These are phyloP conservation scores for Ogataea trehalophila DNA, from an alignment of 805 yeast species.

Conservation along the genomic window DNA sequence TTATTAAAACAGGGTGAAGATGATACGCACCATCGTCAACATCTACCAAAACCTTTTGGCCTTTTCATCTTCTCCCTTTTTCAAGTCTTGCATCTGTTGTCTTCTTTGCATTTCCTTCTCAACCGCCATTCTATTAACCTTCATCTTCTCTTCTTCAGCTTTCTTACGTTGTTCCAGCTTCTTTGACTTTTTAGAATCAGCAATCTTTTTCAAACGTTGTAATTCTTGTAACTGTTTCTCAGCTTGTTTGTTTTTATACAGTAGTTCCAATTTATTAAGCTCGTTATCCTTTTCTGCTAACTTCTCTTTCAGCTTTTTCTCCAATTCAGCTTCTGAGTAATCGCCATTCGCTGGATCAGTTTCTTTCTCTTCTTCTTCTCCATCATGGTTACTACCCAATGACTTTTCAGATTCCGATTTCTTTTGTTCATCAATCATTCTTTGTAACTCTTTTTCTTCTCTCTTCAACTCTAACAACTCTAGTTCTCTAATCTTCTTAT, in stretches of 20 bases:
- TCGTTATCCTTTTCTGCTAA: slow-evolving; percentile 24
- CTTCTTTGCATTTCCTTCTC: slow-evolving; percentile 28
- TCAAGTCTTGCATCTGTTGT: slow-evolving; percentile 9
- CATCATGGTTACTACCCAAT: not conserved
- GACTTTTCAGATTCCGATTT: slow-evolving; percentile 3
- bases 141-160: slow-evolving; percentile 17
- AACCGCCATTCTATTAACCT: slow-evolving; percentile 21
- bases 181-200: slow-evolving; percentile 23
- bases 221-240: slow-evolving; percentile 24
- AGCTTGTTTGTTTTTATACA: slow-evolving; percentile 13
- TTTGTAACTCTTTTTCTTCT: slow-evolving; percentile 7
- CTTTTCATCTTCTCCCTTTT: not conserved
- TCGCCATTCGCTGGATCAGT: not conserved
- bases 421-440: slow-evolving; percentile 6
- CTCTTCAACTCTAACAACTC: slow-evolving; percentile 2
- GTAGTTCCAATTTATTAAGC: slow-evolving; percentile 22
- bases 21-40: too few species aligned
- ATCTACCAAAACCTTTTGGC: too few species aligned
- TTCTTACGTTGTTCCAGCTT: slow-evolving; percentile 14
- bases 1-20: too few species aligned
- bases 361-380: slow-evolving; percentile 5
- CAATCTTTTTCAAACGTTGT: slow-evolving; percentile 27
- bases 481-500: slow-evolving; percentile 11
- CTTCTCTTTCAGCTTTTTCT: slow-evolving; percentile 6
- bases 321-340: not conserved